phyloP scores from a whole-genome alignment of 495 filamentous ascomycete genomes.

The Aspergillus haitiensis region DNA sequence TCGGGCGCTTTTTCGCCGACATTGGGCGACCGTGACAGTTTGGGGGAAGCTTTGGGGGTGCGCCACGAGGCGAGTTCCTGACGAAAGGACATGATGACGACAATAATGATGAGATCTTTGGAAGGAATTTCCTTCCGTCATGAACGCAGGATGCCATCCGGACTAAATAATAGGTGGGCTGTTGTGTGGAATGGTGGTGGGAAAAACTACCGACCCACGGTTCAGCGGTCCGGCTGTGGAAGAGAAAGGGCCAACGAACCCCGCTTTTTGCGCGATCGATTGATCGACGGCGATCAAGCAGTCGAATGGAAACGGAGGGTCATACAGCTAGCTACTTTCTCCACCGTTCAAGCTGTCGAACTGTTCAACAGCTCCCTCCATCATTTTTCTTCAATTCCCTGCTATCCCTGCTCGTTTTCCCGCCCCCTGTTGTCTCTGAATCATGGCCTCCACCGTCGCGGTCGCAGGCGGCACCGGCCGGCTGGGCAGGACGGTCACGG shows the following conservation, averaged over 20 bases:
- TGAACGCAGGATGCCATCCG: too few species aligned
- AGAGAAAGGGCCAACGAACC: neutral
- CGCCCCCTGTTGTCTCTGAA: neutral
- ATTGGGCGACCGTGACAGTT: conserved; percentile 1
- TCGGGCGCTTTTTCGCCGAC: neutral
- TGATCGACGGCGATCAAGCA: too few species aligned
- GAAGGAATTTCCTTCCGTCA: too few species aligned
- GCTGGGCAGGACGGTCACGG: neutral
- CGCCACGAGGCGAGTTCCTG: conserved; percentile 21
- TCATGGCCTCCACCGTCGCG: neutral
- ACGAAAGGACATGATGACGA: conserved; percentile 9
- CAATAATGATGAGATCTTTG: too few species aligned
- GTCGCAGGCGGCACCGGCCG: conserved; percentile 1
- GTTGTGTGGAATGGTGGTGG: neutral
- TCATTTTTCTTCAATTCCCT: too few species aligned
- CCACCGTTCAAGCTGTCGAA: too few species aligned
- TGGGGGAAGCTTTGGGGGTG: conserved; percentile 3
- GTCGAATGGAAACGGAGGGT: too few species aligned
- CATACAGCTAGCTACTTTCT: too few species aligned
- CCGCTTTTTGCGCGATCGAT: neutral
- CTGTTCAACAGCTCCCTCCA: too few species aligned
- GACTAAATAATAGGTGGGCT: neutral
- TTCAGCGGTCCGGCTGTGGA: neutral
- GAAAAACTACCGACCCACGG: neutral
- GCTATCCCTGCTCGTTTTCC: too few species aligned